phyloP scores from a whole-genome alignment of 176 grass and related monocot genomes.

The Carex cristatella region DNA sequence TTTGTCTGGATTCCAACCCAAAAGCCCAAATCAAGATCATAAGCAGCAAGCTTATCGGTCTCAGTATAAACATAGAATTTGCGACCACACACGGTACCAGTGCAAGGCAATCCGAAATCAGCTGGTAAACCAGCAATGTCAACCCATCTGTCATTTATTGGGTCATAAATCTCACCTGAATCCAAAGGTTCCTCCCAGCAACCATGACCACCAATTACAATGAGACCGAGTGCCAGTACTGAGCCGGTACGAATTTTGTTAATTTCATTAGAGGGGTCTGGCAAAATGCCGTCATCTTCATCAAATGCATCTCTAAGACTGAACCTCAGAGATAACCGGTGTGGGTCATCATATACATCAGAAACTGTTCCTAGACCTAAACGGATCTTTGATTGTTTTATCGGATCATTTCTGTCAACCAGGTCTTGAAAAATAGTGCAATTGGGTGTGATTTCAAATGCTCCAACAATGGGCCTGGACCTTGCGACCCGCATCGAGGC shows the following conservation, averaged over 20 bases:
- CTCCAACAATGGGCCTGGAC: constrained; percentile 59
- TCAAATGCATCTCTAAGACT: constrained; percentile 55
- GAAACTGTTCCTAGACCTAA: constrained; percentile 39
- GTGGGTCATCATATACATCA: constrained; percentile 69
- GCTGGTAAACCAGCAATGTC: constrained; percentile 63
- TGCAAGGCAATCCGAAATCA: constrained; percentile 61
- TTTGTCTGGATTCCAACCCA: constrained; percentile 60
- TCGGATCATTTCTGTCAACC: constrained; percentile 13
- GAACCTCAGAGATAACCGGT: constrained; percentile 52
- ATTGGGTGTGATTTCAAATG: constrained; percentile 44
- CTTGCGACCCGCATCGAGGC: constrained; percentile 57
- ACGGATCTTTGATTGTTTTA: constrained; percentile 29
- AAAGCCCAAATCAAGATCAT: constrained; percentile 55
- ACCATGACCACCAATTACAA: constrained; percentile 71
- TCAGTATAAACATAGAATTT: constrained; percentile 88
- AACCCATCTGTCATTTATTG: constrained; percentile 50
- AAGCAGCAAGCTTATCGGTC: constrained; percentile 65
- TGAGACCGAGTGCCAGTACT: constrained; percentile 36
- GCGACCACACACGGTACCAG: constrained; percentile 49
- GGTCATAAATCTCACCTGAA: constrained; percentile 74
- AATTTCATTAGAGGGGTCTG: background rate
- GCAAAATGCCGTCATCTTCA: constrained; percentile 30
- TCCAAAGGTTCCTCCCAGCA: constrained; percentile 72
- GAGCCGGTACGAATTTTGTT: background rate
- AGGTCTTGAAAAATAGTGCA: constrained; percentile 42